Conservation (phyloP, 345 rosid species). For the Turnera subulata region DNA sequence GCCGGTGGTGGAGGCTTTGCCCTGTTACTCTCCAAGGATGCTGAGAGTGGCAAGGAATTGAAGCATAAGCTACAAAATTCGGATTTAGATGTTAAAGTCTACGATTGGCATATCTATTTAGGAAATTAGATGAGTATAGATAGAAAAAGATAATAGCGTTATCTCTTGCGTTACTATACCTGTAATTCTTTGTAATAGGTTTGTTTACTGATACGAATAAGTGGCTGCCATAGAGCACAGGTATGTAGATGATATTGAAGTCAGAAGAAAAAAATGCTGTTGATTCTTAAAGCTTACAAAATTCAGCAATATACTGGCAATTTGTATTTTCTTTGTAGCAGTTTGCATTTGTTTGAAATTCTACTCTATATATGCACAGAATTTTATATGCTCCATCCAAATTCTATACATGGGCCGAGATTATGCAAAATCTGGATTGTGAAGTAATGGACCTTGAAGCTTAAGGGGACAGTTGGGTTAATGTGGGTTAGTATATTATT, state of each 20-base stretch:
- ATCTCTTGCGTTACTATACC: background rate
- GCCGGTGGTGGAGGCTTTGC: constrained; percentile 98
- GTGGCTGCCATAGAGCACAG: background rate
- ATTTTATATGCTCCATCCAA: too few relatives aligned
- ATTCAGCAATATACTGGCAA: background rate
- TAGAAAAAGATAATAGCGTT: background rate
- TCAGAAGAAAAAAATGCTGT: background rate
- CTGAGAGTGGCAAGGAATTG: constrained; percentile 44
- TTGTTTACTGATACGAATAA: too few relatives aligned
- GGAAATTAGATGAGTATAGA: constrained; percentile 10
- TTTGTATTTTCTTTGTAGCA: background rate
- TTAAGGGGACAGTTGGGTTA: background rate
- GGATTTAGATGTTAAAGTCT: constrained; percentile 49
- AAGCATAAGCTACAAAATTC: constrained; percentile 46
- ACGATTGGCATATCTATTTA: constrained; percentile 53
- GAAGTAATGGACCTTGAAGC: background rate
- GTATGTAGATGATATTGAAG: background rate
- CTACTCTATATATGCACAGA: too few relatives aligned
- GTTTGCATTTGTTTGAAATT: too few relatives aligned
- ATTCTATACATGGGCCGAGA: too few relatives aligned
- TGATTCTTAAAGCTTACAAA: background rate
- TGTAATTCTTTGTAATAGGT: too few relatives aligned
- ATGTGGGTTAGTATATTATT: background rate
- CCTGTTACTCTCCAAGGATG: constrained; percentile 60
- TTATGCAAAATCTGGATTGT: background rate